Evolutionary conservation across 2,329 filamentous ascomycete species (phyloP).

Genomic region (Ophiostoma himal-ulmi): DNA sequence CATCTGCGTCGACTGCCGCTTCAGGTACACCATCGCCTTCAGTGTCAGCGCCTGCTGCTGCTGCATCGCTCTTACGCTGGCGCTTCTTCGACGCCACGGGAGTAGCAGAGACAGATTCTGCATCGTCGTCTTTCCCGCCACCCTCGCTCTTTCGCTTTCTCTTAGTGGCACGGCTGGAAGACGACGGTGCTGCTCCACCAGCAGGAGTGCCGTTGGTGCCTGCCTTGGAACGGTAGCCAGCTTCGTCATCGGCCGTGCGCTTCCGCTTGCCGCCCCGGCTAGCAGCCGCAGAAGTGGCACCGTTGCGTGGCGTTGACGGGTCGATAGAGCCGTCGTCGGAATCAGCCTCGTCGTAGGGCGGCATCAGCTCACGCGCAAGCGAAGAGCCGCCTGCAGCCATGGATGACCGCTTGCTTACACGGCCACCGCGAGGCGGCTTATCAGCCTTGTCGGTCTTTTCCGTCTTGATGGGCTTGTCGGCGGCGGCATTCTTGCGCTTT

Average conservation of each 20-base stretch:
- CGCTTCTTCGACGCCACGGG: slow-evolving; percentile 24
- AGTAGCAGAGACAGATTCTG: slow-evolving; percentile 27
- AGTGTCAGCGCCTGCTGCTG: slow-evolving; percentile 2
- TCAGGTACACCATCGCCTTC: slow-evolving; percentile 13
- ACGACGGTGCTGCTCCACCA: slow-evolving; percentile 27
- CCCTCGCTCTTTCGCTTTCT: slow-evolving; percentile 54
- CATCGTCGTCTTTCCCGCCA: slow-evolving; percentile 30
- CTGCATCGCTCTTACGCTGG: slow-evolving; percentile 33
- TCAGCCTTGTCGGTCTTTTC: slow-evolving; percentile 12
- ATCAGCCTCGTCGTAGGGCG: slow-evolving; percentile 27
- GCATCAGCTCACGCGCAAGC: slow-evolving; percentile 22
- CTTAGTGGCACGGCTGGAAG: slow-evolving; percentile 47
- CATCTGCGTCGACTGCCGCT: background rate
- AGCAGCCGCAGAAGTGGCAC: slow-evolving; percentile 22
- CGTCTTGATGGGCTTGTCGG: slow-evolving; percentile 4
- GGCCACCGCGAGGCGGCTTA: slow-evolving; percentile 30
- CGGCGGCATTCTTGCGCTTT: slow-evolving; percentile 20
- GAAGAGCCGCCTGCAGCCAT: slow-evolving; percentile 21
- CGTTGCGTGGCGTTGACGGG: slow-evolving; percentile 18
- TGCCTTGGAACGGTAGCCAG: slow-evolving; percentile 54
- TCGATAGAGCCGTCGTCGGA: slow-evolving; percentile 27
- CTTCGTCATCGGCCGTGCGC: slow-evolving; percentile 47
- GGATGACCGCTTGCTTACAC: slow-evolving; percentile 33
- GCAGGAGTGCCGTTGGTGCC: slow-evolving; percentile 32
- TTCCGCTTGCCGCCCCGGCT: slow-evolving; percentile 47